Base-by-base conservation (phyloP, 495 filamentous ascomycete genomes). In the Aspergillus heteromorphus region DNA sequence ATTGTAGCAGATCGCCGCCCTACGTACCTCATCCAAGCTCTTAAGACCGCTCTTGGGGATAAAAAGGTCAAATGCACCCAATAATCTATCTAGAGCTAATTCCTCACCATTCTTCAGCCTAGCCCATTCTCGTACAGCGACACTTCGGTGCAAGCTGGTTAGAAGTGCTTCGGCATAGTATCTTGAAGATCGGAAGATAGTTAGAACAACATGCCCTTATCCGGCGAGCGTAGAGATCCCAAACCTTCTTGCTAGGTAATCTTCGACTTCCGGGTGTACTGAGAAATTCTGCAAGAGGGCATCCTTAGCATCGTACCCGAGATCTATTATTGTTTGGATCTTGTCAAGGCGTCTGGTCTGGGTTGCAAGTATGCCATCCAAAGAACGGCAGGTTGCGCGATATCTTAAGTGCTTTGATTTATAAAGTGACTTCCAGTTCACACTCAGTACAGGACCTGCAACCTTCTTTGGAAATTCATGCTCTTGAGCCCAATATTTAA, bases 231-330 rank as follows among this genome's bases (percentile, higher is more conserved):
- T 29, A 51, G 65, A 47, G 56, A 49, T 68, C 30, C 57, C 66
- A 34, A 48, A 96, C 85, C 88, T 87, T 73, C 91, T 79, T 14
- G 93, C 89, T 58, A 98, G 70, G 48, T 85, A 78, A 74, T 98
- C 92, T 18, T 87, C 83, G 11, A 66, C 73, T 14, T 80, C 74
- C n/a, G 84, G 77, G 27, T 76, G 73, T 29, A 79, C 72, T 9
- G 72, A 69, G 45, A 78, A 79, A 60, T 95, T 83, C 53, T 79
- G 75, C 40, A 92, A 58, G 34, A 98, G 76, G 19, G 82, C 84
- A 65, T 96, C 93, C 65, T 96, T 96, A 18, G 83, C 89, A 78
- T 97, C 91, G 54, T 88, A 92, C 1, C 91, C 93, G 58, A 83
- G 72, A 40, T 75, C 68, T 51, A 85, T 82, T 48, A 98, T 86